phyloP scores from a whole-genome alignment of 208 protist genomes.

The Leishmania lainsoni region DNA sequence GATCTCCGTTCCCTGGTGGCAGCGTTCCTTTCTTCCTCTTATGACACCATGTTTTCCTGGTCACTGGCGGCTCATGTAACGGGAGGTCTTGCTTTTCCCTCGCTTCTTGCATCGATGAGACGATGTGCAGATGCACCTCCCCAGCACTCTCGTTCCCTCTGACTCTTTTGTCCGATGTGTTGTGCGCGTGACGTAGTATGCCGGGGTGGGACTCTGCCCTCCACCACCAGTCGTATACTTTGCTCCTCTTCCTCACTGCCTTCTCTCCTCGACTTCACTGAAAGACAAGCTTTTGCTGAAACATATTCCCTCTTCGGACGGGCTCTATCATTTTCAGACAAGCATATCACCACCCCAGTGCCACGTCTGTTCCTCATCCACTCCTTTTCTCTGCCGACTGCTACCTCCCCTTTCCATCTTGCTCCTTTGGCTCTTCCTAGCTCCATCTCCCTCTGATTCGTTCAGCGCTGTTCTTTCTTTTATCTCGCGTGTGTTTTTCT shows the following conservation, averaged over 20 bases:
- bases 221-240: not conserved
- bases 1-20: not conserved
- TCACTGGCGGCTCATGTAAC: not conserved
- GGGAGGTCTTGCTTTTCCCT: not conserved
- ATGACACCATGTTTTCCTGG: not conserved
- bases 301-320: too few relatives aligned
- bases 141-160: too few relatives aligned
- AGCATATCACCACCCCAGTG: too few relatives aligned
- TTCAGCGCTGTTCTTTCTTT: not conserved
- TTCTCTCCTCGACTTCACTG: too few relatives aligned
- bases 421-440: not conserved
- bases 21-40: not conserved
- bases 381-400: too few relatives aligned
- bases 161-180: too few relatives aligned
- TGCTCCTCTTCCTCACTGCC: not conserved
- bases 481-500: not conserved
- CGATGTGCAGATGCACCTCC: not conserved
- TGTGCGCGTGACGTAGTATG: too few relatives aligned
- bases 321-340: too few relatives aligned
- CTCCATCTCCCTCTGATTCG: not conserved
- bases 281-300: too few relatives aligned
- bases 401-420: not conserved
- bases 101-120: not conserved
- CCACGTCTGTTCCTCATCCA: too few relatives aligned
- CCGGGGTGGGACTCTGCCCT: too few relatives aligned